Conservation (phyloP, 2,329 filamentous ascomycete species). For the Fusarium odoratissimum region DNA sequence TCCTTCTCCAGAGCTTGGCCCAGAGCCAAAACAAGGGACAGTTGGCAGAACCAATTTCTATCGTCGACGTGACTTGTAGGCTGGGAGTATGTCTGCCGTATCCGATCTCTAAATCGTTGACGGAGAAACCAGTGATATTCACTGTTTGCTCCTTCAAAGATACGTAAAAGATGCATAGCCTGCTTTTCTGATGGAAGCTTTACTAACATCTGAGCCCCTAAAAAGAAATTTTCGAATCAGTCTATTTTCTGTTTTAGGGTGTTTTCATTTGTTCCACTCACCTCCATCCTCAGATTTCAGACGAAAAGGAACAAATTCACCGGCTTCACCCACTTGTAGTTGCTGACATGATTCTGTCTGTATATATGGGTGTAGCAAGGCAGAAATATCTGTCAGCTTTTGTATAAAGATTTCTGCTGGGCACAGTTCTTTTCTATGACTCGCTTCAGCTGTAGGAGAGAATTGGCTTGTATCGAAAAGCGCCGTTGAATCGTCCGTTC, state of each 20-base stretch:
- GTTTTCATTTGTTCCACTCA: background rate
- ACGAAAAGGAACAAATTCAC: background rate
- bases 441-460: background rate
- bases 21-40: background rate
- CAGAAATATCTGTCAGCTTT: background rate
- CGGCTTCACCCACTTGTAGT: background rate
- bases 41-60: slow-evolving; percentile 1
- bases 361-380: background rate
- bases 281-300: background rate
- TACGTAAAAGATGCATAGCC: background rate
- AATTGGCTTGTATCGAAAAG: background rate
- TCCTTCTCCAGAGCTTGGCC: background rate
- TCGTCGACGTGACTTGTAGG: background rate
- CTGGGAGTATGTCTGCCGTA: background rate
- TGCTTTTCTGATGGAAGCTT: background rate
- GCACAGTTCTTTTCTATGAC: background rate
- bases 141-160: background rate
- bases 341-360: background rate
- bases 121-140: slow-evolving; percentile 6
- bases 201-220: background rate
- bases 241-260: accelerated
- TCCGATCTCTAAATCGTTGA: background rate
- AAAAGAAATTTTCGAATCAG: accelerated
- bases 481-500: accelerated
- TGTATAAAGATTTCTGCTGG: background rate